These are phyloP conservation scores for Kwoniella europaea DNA, from an alignment of 768 basidiomycete species.

Conservation along the genomic window DNA sequence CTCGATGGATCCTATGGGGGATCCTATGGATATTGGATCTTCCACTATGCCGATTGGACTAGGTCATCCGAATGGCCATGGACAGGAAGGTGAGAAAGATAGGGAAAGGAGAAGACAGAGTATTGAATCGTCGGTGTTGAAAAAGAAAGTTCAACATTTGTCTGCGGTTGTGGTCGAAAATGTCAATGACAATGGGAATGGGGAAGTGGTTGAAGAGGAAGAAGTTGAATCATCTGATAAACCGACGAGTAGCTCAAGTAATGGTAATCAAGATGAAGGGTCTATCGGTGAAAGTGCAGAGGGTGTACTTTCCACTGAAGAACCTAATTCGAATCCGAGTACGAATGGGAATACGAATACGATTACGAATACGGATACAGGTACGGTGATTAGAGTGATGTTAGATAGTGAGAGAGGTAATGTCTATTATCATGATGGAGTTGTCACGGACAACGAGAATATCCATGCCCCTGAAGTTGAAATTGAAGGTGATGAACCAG, in stretches of 20 bases:
- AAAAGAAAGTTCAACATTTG: constrained; percentile 15
- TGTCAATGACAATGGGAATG: neutral
- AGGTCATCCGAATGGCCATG: constrained; percentile 7
- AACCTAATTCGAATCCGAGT: neutral
- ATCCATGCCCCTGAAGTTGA: neutral
- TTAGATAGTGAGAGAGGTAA: constrained; percentile 20
- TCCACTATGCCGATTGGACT: constrained; percentile 22
- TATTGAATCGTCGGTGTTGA: constrained; percentile 22
- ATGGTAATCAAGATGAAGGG: neutral
- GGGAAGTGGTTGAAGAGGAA: constrained; percentile 2
- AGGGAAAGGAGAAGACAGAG: constrained; percentile 19
- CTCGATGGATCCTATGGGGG: constrained; percentile 26
- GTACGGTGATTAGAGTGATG: constrained; percentile 9
- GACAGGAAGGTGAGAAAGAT: neutral
- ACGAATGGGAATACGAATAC: neutral
- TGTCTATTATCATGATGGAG: constrained; percentile 14
- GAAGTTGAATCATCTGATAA: neutral
- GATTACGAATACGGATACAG: neutral
- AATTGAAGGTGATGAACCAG: neutral
- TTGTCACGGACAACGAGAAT: neutral
- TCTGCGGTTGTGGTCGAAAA: neutral
- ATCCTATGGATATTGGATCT: constrained; percentile 28
- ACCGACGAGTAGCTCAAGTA: neutral
- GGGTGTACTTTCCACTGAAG: neutral
- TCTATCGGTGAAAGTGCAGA: neutral